Base-by-base conservation (phyloP, 352 stramenopile species). In the Phytophthora crassamura region DNA sequence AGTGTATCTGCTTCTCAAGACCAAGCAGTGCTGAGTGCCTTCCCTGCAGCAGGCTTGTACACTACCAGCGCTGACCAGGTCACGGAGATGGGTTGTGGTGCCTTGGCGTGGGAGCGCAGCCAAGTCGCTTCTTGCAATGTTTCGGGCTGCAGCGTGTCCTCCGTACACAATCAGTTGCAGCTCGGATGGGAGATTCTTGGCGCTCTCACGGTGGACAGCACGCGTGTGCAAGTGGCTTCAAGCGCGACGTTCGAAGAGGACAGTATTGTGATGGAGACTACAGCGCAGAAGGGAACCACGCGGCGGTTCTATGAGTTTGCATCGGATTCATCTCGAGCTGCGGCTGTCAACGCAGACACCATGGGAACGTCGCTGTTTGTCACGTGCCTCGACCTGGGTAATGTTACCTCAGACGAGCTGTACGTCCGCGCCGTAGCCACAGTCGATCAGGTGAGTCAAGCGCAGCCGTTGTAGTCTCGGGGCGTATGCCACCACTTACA, bases 181-280 rank as follows among this genome's bases (percentile, higher is more conserved):
- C 38, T 94, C 3, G 80, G 73, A 33, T 94, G 85, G 88, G 85
- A 95, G 48, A 77, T 95, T 12, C 78, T 95, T 25, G 88, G 88
- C 2, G 82, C 84, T 5, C 77, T 95, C 41, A 88, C 52, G 9
- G 80, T 94, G 7, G 85, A 95, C 53, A 81, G 79, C 53, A 95
- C 87, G 30, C 65, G 86, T 39, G 65, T 94, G 6, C 73, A 93
- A 59, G 67, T 93, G 11, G 80, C 86, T 14, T 82, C 82, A 2
- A 81, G 69, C 32, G 45, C 49, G 12, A 69, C 70, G 11, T 94
- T 94, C 50, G 49, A 80, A 38, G 43, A 59, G 1, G 48, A 68
- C 11, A 70, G 50, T 32, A 86, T 90, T 60, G 59, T 91, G 30
- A 67, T 83, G 15, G 63, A 80, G 51, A 86, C 78, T 5, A 58